Conservation (phyloP, 2,329 filamentous ascomycete species). For the Ceratocystis destructans region DNA sequence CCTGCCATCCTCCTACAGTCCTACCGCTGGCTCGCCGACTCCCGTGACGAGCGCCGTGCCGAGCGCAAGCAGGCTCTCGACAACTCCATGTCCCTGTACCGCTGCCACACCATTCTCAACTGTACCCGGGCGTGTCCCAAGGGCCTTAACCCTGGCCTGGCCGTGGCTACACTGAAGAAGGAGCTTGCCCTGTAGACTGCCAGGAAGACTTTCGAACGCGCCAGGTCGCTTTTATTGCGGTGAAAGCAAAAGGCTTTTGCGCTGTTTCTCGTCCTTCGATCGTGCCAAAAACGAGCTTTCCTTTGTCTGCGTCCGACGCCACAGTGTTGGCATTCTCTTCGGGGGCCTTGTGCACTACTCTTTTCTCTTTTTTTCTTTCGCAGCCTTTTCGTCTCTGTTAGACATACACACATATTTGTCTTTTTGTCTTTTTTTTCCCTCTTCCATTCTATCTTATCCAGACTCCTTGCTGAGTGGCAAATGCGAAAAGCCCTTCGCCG, state of each 20-base stretch:
- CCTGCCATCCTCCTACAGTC: conserved; percentile 94
- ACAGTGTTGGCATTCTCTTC: neutral
- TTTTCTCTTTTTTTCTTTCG: neutral
- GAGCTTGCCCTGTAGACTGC: conserved; percentile 48
- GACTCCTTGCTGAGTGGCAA: conserved; percentile 4
- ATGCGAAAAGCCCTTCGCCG: neutral
- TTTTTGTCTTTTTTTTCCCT: neutral
- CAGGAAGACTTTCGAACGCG: neutral
- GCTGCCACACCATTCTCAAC: conserved; percentile 98
- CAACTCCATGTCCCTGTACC: conserved; percentile 98
- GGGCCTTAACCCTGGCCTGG: conserved; percentile 88
- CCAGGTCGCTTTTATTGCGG: conserved; percentile 27
- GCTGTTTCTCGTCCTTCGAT: neutral
- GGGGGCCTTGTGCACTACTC: neutral
- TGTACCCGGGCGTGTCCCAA: conserved; percentile 97
- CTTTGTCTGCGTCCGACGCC: neutral
- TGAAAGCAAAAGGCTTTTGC: neutral
- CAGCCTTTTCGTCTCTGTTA: conserved; percentile 1
- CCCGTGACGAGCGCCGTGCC: conserved; percentile 75
- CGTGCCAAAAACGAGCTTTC: too few relatives aligned
- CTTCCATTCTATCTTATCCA: neutral
- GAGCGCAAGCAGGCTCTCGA: conserved; percentile 85
- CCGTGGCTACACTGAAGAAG: conserved; percentile 98
- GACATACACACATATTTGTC: neutral
- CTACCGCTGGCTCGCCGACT: conserved; percentile 94